phyloP scores from a whole-genome alignment of 345 rosid genomes.

The Populus tremula region DNA sequence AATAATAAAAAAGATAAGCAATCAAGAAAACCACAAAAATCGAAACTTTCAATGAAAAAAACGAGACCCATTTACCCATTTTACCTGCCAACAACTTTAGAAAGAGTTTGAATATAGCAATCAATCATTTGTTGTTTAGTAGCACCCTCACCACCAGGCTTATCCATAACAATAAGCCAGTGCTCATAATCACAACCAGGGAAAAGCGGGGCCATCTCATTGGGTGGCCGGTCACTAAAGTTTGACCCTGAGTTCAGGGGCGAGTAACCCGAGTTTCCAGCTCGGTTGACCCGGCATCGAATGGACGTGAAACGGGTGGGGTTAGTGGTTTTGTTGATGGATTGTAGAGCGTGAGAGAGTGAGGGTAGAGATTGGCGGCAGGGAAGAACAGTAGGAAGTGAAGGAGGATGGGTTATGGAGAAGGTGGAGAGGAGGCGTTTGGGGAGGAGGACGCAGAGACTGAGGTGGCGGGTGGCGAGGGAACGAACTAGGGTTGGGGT shows the following conservation, averaged over 20 bases:
- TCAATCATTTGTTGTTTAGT: conserved; percentile 95
- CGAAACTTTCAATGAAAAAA: neutral
- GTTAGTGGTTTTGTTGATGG: conserved; percentile 7
- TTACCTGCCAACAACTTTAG: conserved; percentile 79
- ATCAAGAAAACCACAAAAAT: neutral
- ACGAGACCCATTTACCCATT: neutral
- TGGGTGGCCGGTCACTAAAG: conserved; percentile 91
- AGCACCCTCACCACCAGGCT: conserved; percentile 86
- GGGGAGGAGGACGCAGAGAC: conserved; percentile 25
- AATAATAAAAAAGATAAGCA: neutral
- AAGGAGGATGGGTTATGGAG: neutral
- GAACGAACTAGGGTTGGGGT: conserved; percentile 56
- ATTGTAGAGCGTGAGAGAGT: conserved; percentile 23
- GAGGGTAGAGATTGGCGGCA: conserved; percentile 43
- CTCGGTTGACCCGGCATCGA: conserved; percentile 68
- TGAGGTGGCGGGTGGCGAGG: conserved; percentile 45
- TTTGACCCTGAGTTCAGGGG: conserved; percentile 87
- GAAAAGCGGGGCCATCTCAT: conserved; percentile 91
- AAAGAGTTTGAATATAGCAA: conserved; percentile 73
- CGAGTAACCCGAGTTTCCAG: conserved; percentile 72
- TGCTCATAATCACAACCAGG: conserved; percentile 94
- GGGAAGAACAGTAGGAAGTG: conserved; percentile 28
- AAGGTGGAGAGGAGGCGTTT: conserved; percentile 42
- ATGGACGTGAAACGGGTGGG: conserved; percentile 47
- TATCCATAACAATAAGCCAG: conserved; percentile 97